These are phyloP conservation scores for Solanum gracilifrons DNA, from an alignment of 257 asterid species.

Conservation along the genomic window DNA sequence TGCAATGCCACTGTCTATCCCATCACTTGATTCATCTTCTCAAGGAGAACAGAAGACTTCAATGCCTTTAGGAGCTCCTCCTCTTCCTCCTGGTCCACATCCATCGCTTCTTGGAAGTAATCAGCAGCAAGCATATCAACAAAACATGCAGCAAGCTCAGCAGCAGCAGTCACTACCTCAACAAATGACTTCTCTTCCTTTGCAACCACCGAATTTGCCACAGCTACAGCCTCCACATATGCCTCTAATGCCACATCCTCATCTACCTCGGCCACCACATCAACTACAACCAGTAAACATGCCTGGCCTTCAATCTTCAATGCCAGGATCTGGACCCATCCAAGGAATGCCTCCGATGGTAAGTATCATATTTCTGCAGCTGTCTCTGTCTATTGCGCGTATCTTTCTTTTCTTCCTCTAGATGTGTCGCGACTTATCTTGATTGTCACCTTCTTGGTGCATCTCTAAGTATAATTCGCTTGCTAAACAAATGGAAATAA, in stretches of 20 bases:
- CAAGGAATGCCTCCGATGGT: slow-evolving; percentile 53
- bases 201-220: slow-evolving; percentile 63
- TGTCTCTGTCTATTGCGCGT: neutral
- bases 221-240: slow-evolving; percentile 69
- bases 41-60: slow-evolving; percentile 78
- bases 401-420: neutral
- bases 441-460: neutral
- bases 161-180: slow-evolving; percentile 57
- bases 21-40: slow-evolving; percentile 54
- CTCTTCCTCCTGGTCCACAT: slow-evolving; percentile 97
- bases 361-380: neutral
- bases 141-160: slow-evolving; percentile 42
- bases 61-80: slow-evolving; percentile 68
- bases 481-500: neutral
- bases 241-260: slow-evolving; percentile 53
- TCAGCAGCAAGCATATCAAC: slow-evolving; percentile 86
- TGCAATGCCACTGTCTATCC: slow-evolving; percentile 83
- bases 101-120: slow-evolving; percentile 72
- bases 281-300: slow-evolving; percentile 55
- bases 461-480: neutral
- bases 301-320: slow-evolving; percentile 46
- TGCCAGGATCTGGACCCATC: slow-evolving; percentile 50
- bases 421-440: neutral
- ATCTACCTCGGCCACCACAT: slow-evolving; percentile 71
- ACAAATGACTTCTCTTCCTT: slow-evolving; percentile 48